Conservation (phyloP, 2,329 filamentous ascomycete species). For the Metarhizium album region DNA sequence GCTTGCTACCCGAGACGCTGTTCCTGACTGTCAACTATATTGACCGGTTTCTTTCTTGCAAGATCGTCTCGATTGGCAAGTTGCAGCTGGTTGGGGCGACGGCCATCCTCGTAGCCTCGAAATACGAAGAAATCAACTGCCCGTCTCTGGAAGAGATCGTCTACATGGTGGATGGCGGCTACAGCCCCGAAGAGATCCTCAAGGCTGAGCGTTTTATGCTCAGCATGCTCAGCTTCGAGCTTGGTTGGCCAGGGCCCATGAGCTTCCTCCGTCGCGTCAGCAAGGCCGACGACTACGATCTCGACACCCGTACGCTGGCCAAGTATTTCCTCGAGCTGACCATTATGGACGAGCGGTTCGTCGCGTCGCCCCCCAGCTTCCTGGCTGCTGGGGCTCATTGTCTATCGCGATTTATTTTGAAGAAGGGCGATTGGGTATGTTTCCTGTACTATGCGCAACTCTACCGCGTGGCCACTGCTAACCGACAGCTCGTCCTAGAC, state of each 20-base stretch:
- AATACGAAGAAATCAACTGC: slow-evolving; percentile 98
- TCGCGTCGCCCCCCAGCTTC: slow-evolving; percentile 83
- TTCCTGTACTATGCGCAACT: background rate
- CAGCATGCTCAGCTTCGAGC: slow-evolving; percentile 87
- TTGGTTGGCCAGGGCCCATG: slow-evolving; percentile 98
- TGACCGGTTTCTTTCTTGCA: slow-evolving; percentile 88
- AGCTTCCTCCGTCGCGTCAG: slow-evolving; percentile 93
- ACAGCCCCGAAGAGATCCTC: slow-evolving; percentile 81
- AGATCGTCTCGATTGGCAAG: slow-evolving; percentile 90
- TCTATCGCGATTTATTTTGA: slow-evolving; percentile 75
- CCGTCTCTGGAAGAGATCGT: slow-evolving; percentile 91
- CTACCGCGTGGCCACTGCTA: background rate
- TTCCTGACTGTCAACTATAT: slow-evolving; percentile 96
- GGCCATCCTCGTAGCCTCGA: slow-evolving; percentile 88
- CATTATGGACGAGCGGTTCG: slow-evolving; percentile 96
- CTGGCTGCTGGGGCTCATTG: slow-evolving; percentile 87
- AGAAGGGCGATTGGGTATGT: slow-evolving; percentile 87
- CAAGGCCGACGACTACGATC: slow-evolving; percentile 95
- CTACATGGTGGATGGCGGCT: slow-evolving; percentile 95
- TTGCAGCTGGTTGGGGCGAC: slow-evolving; percentile 93
- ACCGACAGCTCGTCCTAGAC: slow-evolving; percentile 42
- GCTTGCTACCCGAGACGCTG: slow-evolving; percentile 82
- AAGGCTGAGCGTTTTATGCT: slow-evolving; percentile 99
- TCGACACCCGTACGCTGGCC: slow-evolving; percentile 87
- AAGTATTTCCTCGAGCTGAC: slow-evolving; percentile 98